Conservation (phyloP, 1,284 basidiomycete genomes). For the Tremellales sp. region DNA sequence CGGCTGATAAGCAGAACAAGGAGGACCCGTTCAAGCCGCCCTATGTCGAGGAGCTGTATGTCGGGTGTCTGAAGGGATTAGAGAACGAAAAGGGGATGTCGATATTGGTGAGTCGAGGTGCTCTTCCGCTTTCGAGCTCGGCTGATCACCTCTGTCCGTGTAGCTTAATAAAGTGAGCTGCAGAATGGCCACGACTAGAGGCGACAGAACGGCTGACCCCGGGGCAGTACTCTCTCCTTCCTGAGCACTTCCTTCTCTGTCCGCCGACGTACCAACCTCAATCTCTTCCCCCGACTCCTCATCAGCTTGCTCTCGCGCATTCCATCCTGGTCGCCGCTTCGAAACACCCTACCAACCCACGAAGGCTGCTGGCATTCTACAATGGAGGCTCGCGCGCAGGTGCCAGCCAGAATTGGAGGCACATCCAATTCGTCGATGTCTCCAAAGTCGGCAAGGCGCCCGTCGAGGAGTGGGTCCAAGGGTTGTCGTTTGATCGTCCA, state of each 20-base stretch:
- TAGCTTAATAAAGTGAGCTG: constrained; percentile 64
- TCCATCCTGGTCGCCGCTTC: constrained; percentile 62
- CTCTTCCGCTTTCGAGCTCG: background rate
- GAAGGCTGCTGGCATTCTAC: constrained; percentile 71
- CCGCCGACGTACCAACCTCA: constrained; percentile 53
- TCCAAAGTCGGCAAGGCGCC: constrained; percentile 62
- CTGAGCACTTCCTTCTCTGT: constrained; percentile 69
- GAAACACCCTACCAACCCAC: constrained; percentile 54
- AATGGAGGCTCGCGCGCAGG: constrained; percentile 79
- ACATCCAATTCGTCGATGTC: constrained; percentile 73
- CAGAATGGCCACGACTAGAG: background rate
- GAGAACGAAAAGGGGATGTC: constrained; percentile 63
- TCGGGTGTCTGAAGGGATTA: constrained; percentile 67
- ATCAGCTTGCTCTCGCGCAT: constrained; percentile 71
- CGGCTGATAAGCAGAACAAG: constrained; percentile 40
- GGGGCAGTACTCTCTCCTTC: constrained; percentile 65
- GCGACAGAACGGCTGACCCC: background rate
- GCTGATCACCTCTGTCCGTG: constrained; percentile 1
- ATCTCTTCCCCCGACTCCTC: constrained; percentile 67
- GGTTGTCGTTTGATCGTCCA: constrained; percentile 58
- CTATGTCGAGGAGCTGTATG: constrained; percentile 65
- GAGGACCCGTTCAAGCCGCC: constrained; percentile 74
- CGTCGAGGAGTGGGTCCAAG: constrained; percentile 63
- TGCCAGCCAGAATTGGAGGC: constrained; percentile 82
- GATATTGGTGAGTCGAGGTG: constrained; percentile 59